Conservation (phyloP, 2,329 filamentous ascomycete genomes). For the Decorospora gaudefroyi region DNA sequence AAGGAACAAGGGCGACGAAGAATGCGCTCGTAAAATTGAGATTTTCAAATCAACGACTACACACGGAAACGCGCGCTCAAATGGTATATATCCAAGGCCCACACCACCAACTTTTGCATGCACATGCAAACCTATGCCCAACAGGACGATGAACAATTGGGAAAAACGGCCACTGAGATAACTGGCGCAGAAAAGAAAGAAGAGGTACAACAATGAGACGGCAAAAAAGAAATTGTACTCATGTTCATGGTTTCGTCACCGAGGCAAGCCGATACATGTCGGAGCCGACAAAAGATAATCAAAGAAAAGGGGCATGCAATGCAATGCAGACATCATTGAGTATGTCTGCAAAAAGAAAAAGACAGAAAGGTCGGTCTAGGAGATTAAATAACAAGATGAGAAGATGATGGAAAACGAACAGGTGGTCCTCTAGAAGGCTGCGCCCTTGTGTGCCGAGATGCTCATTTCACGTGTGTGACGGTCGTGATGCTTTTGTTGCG, state of each 20-base stretch:
- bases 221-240: conserved; percentile 17
- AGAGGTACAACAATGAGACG: conserved; percentile 10
- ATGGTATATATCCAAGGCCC: too few relatives aligned
- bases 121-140: too few relatives aligned
- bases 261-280: conserved; percentile 17
- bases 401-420: conserved; percentile 29
- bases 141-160: too few relatives aligned
- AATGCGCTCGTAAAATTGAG: too few relatives aligned
- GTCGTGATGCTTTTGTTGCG: conserved; percentile 21
- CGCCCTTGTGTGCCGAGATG: conserved; percentile 30
- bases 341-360: conserved; percentile 23
- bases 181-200: conserved; percentile 2
- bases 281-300: conserved; percentile 13
- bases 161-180: too few relatives aligned
- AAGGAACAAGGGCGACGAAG: too few relatives aligned
- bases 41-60: too few relatives aligned
- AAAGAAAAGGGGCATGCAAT: conserved; percentile 15
- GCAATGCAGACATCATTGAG: conserved; percentile 26
- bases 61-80: too few relatives aligned
- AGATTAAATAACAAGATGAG: conserved; percentile 27
- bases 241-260: conserved; percentile 29
- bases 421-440: conserved; percentile 27
- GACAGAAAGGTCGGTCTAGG: conserved; percentile 27
- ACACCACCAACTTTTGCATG: too few relatives aligned
- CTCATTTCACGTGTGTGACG: conserved; percentile 32